Evolutionary conservation across 371 early-diverging fungal genomes (phyloP), one percentile per base, ranked within the genome.

Genomic region (Capniomyces stellatus): DNA sequence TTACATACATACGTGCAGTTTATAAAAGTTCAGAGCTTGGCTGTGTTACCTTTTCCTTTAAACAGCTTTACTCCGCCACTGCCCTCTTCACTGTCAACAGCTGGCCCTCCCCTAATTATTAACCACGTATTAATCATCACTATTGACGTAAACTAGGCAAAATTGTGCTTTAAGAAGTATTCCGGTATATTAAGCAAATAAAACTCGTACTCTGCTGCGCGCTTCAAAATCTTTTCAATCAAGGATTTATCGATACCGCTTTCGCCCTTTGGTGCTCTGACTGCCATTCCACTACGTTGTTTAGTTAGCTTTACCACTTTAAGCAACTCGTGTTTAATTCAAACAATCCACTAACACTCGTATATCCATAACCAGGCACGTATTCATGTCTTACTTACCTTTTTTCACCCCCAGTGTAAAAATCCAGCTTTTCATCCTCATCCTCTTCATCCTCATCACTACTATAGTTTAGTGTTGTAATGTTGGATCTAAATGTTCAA

Each of bases 371-470:
- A 44, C 46, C 46, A 28, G n/a, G 28, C 27, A 6, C 6, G 27
- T 46, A 27, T 21, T 21, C 21, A 10, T 10, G 46, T 25, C 8
- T 12, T 10, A 46, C 46, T 46, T n/a, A 49, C 49, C 49, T 49
- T 28, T 49, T 49, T 49, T 49, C 49, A 25, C 53, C 67, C 3
- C 67, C 67, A 0, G 67, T 57, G 42, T 67, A 67, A 61, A 61
- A 67, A 53, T 67, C 69, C 15, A 61, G 51, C n/a, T 52, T 71
- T 19, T 75, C 77, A 13, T 75, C 72, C 3, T 75, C 73, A 1
- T 71, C 73, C n/a, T 75, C 72, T 18, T 71, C 64, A 23, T 67
- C 60, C 27, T 57, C 56, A n/a, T n/a, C n/a, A n/a, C n/a, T n/a
- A n/a, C n/a, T n/a, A 54, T 68, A 64, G 18, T 54, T 64, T 27